phyloP scores from a whole-genome alignment of 805 yeast genomes.

The Metschnikowia anglica region DNA sequence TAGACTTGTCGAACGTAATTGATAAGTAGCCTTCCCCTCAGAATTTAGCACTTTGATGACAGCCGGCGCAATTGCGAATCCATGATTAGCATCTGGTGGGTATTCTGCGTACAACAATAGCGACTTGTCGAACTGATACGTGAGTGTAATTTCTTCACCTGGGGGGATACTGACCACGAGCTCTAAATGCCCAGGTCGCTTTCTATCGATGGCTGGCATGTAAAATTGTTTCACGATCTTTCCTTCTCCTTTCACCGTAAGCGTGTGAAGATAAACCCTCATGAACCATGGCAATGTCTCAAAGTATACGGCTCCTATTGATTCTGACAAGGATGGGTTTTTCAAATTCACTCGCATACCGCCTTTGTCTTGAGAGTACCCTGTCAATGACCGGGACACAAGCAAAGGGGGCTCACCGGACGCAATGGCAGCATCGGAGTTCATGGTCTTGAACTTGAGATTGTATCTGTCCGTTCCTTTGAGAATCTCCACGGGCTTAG shows the following conservation, averaged over 20 bases:
- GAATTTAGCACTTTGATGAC: constrained; percentile 56
- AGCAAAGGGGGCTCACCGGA: constrained; percentile 54
- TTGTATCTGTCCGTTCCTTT: constrained; percentile 29
- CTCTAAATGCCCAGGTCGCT: constrained; percentile 82
- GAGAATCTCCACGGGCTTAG: constrained; percentile 14
- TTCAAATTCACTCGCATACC: constrained; percentile 76
- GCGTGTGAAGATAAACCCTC: constrained; percentile 74
- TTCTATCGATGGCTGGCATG: constrained; percentile 75
- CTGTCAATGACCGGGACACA: constrained; percentile 85
- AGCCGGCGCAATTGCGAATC: constrained; percentile 92
- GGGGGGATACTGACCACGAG: constrained; percentile 65
- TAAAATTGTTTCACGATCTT: constrained; percentile 57
- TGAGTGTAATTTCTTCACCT: constrained; percentile 54
- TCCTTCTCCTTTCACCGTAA: constrained; percentile 33
- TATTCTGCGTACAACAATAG: constrained; percentile 82
- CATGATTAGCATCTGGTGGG: constrained; percentile 99
- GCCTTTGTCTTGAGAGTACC: constrained; percentile 88
- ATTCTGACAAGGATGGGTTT: constrained; percentile 54
- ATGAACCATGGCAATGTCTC: constrained; percentile 94
- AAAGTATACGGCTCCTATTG: constrained; percentile 58
- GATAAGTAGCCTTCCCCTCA: constrained; percentile 35
- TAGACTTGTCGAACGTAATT: constrained; percentile 80
- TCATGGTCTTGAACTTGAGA: constrained; percentile 41
- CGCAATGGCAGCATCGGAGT: constrained; percentile 42
- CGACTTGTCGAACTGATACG: constrained; percentile 84